Evolutionary conservation across 257 asterid genomes (phyloP), one percentile per base, ranked within the genome.

Genomic region (Fraxinus anomala): DNA sequence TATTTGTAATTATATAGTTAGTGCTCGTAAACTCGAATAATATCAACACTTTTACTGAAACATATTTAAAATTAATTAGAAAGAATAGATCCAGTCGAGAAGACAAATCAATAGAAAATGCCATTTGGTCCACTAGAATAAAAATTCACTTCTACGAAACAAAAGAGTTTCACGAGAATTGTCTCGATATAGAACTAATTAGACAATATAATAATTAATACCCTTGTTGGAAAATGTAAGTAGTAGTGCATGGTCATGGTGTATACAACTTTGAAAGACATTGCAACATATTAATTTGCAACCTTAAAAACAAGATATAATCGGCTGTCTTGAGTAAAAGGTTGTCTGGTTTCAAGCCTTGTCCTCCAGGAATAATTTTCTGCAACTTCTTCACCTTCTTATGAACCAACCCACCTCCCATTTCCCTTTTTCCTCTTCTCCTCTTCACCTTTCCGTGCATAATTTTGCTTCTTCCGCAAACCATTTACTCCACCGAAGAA

Each of bases 241-340:
- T 42, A 13, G 49, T 13, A 12, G 5, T 40, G 12, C 0, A 56
- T 39, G 6, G 9, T 12, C 59, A 83, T 34, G 77, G 79, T 68
- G 17, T 16, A 33, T 72, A 70, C 3, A 78, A 66, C 23, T 77
- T 51, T 23, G 81, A 66, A 59, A 81, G 85, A 75, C 72, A 19
- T 69, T 87, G 86, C 82, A 87, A 68, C 47, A 80, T n/a, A 73
- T 63, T 4, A 73, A 87, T 81, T 75, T 83, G 85, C 49, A 83
- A 6, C 83, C 81, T 87, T n/a, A 87, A 79, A 70, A 79, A 86
- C 85, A 83, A 75, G 1, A 87, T 87, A 37, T 87, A 87, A 75
- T 83, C 81, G 5, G 89, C 87, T 17, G 91, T 83, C 61, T 66
- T 79, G 4, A 83, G 76, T 37, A 87, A 73, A 73, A 87, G 89